These are phyloP conservation scores for Datisca glomerata DNA, from an alignment of 306 rosid species.

Conservation along the genomic window DNA sequence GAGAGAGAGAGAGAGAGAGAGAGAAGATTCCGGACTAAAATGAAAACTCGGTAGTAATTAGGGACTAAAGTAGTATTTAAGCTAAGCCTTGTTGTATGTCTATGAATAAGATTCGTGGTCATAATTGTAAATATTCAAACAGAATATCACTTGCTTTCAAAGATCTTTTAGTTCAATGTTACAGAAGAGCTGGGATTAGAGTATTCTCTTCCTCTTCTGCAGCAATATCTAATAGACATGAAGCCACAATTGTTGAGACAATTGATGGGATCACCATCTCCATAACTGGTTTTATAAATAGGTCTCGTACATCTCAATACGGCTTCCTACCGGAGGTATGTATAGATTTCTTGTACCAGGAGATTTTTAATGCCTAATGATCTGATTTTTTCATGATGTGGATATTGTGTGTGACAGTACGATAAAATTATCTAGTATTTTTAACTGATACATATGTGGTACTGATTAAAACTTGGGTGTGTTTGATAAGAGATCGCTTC, in stretches of 20 bases:
- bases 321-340: conserved; percentile 29
- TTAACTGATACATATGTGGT: neutral
- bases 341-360: neutral
- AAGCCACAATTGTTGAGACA: conserved; percentile 24
- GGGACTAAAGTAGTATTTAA: no score
- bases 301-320: conserved; percentile 26
- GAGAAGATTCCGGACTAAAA: no score
- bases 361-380: neutral
- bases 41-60: no score
- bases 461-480: neutral
- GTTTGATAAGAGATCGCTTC: no score
- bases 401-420: neutral
- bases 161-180: no score
- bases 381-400: neutral
- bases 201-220: conserved; percentile 25
- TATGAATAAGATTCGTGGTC: no score
- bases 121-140: no score
- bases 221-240: conserved; percentile 27
- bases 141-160: no score
- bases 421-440: neutral
- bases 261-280: conserved; percentile 24
- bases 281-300: conserved; percentile 20
- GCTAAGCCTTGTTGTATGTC: no score
- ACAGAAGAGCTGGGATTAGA: conserved; percentile 24
- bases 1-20: no score